phyloP scores from a whole-genome alignment of 1,284 basidiomycete species.

The Microbotryomycetes sp. region DNA sequence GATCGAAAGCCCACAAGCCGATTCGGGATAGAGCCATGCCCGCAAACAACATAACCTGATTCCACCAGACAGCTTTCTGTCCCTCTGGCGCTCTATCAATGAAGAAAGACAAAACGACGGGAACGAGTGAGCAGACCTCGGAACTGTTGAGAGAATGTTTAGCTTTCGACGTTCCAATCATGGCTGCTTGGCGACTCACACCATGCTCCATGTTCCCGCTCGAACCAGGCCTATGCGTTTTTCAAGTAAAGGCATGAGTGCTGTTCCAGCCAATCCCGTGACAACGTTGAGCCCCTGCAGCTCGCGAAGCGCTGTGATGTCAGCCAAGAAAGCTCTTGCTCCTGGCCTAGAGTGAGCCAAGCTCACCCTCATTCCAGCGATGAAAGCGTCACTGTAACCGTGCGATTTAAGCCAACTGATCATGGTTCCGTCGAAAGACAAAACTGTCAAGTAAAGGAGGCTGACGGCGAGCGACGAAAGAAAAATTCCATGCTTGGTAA shows the following conservation, averaged over 20 bases:
- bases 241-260: conserved; percentile 47
- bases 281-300: conserved; percentile 46
- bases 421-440: conserved; percentile 52
- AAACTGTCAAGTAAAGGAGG: conserved; percentile 50
- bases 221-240: conserved; percentile 45
- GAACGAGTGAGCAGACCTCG: conserved; percentile 42
- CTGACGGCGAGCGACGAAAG: conserved; percentile 49
- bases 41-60: conserved; percentile 29
- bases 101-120: conserved; percentile 34
- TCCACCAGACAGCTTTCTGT: conserved; percentile 9
- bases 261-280: conserved; percentile 47
- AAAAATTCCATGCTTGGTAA: conserved; percentile 49
- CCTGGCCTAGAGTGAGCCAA: conserved; percentile 39
- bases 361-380: conserved; percentile 53
- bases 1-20: conserved; percentile 49
- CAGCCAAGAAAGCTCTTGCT: not conserved
- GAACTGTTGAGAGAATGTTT: conserved; percentile 31
- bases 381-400: conserved; percentile 50
- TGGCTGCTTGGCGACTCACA: conserved; percentile 31
- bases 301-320: not conserved
- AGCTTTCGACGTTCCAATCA: not conserved
- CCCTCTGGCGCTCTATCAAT: conserved; percentile 11
- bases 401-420: conserved; percentile 50
- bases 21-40: conserved; percentile 40
- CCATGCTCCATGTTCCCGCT: conserved; percentile 48